Percentiles rank a stretch among this genome's conserved stretches.
phyloP scores from a whole-genome alignment of 352 stramenopile species.

The Globisporangium ultimum region DNA sequence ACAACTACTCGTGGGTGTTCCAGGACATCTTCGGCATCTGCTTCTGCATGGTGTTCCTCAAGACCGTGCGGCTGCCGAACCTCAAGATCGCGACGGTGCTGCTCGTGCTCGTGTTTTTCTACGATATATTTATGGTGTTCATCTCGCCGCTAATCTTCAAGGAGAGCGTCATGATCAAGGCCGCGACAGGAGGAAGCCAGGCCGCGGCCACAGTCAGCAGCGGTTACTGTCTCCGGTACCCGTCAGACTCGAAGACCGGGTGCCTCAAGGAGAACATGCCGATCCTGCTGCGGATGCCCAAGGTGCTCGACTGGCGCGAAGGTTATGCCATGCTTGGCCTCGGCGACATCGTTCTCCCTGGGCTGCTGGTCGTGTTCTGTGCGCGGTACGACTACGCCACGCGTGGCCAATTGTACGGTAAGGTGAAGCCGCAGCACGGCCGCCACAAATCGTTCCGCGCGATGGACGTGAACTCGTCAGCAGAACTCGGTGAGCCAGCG shows the following conservation, averaged over 20 bases:
- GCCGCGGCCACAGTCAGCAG: slow-evolving; percentile 31
- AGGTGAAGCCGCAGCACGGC: slow-evolving; percentile 42
- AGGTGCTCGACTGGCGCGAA: slow-evolving; percentile 91
- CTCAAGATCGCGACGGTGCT: slow-evolving; percentile 91
- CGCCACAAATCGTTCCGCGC: slow-evolving; percentile 36
- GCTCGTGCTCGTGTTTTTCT: slow-evolving; percentile 93
- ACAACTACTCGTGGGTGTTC: slow-evolving; percentile 87
- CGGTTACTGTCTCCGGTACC: slow-evolving; percentile 76
- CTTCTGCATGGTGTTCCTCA: slow-evolving; percentile 93
- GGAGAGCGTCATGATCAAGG: slow-evolving; percentile 94
- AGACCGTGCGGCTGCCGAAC: slow-evolving; percentile 89
- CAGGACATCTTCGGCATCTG: slow-evolving; percentile 93
- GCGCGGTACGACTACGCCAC: slow-evolving; percentile 92
- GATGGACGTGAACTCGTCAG: slow-evolving; percentile 8
- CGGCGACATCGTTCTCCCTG: slow-evolving; percentile 95
- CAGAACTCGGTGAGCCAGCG: slow-evolving; percentile 35
- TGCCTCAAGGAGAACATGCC: slow-evolving; percentile 87
- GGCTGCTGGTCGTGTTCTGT: slow-evolving; percentile 94
- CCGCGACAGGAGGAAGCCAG: slow-evolving; percentile 84
- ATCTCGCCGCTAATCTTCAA: slow-evolving; percentile 89
- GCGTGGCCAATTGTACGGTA: slow-evolving; percentile 61
- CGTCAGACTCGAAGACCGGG: slow-evolving; percentile 49
- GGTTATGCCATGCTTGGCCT: slow-evolving; percentile 93
- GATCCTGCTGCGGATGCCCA: slow-evolving; percentile 93
- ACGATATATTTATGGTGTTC: slow-evolving; percentile 97